Evolutionary conservation across 495 filamentous ascomycete genomes (phyloP), one percentile per base, ranked within the genome.

Genomic region (Penicillium coprophilum): DNA sequence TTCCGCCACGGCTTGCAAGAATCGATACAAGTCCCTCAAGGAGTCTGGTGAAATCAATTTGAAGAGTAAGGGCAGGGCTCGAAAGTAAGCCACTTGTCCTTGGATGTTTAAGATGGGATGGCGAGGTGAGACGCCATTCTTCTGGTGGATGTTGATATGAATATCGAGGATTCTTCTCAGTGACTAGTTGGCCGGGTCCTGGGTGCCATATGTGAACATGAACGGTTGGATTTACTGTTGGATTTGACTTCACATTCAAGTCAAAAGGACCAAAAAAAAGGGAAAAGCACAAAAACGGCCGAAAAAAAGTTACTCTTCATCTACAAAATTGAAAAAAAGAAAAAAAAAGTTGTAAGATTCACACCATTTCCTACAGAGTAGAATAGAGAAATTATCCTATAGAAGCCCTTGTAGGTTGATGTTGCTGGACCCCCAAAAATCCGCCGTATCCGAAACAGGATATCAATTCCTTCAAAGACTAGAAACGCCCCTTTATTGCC

Each of bases 401-500:
- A n/a, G n/a, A n/a, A n/a, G n/a, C n/a, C n/a, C n/a, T n/a, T n/a
- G n/a, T n/a, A n/a, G n/a, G n/a, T n/a, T n/a, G n/a, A n/a, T n/a
- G n/a, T n/a, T n/a, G n/a, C n/a, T n/a, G n/a, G n/a, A n/a, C n/a
- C n/a, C n/a, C n/a, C n/a, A n/a, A n/a, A n/a, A n/a, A n/a, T n/a
- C n/a, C n/a, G n/a, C n/a, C n/a, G n/a, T n/a, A n/a, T n/a, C 39
- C 12, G n/a, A 30, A 15, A 45, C n/a, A 46, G 41, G 39, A 46
- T 40, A 39, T 38, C 53, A 50, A 41, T 56, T 46, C 38, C 58
- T 52, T 32, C 28, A 28, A 9, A 11, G 36, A 46, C 23, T 12
- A 50, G 2, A 52, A 54, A 46, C 52, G 52, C 52, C 52, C 52
- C 52, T 36, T 15, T 34, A 34, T 45, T 27, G 45, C 45, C 27